A percentile compares a stretch with the other conserved stretches of the same genome.
These are phyloP conservation scores for Penicillium lividum DNA, from an alignment of 495 filamentous ascomycete species.

Conservation along the genomic window DNA sequence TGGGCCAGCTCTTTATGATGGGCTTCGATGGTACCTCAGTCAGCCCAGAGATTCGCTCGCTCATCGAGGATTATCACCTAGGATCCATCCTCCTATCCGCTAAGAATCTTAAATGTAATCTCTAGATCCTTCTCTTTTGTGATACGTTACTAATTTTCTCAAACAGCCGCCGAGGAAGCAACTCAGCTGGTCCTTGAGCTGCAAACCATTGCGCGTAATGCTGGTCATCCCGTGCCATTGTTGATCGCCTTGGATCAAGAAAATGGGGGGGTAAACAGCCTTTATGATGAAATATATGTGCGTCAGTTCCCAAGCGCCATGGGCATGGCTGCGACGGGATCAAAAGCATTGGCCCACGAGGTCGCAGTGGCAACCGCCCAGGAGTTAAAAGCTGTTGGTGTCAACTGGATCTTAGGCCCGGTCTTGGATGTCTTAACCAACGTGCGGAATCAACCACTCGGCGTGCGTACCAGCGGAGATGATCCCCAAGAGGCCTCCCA, in stretches of 20 bases:
- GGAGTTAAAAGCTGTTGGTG: slow-evolving; percentile 80
- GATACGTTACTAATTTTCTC: slow-evolving; percentile 21
- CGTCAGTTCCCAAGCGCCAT: slow-evolving; percentile 90
- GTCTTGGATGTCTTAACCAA: slow-evolving; percentile 90
- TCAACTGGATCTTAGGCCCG: slow-evolving; percentile 89
- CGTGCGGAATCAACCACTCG: slow-evolving; percentile 80
- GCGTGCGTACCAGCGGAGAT: slow-evolving; percentile 79
- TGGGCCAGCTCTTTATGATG: slow-evolving; percentile 95
- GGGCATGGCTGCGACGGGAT: slow-evolving; percentile 85
- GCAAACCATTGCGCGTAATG: slow-evolving; percentile 82
- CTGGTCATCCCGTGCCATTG: slow-evolving; percentile 80
- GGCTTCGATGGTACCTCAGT: slow-evolving; percentile 90
- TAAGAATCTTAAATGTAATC: slow-evolving; percentile 86
- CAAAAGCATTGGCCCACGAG: slow-evolving; percentile 72
- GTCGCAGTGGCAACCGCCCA: slow-evolving; percentile 85
- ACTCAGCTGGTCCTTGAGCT: slow-evolving; percentile 79
- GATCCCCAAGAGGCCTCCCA: slow-evolving; percentile 88
- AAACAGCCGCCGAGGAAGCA: slow-evolving; percentile 76
- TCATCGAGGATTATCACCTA: slow-evolving; percentile 83
- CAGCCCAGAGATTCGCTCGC: slow-evolving; percentile 77
- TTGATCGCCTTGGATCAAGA: slow-evolving; percentile 88
- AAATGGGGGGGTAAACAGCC: slow-evolving; percentile 92
- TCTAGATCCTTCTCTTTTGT: slow-evolving; percentile 11
- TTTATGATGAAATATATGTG: slow-evolving; percentile 89
- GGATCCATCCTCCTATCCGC: slow-evolving; percentile 83